These are phyloP conservation scores for Moesziomyces globuligerus DNA, from an alignment of 1,284 basidiomycete genomes.

Conservation along the genomic window DNA sequence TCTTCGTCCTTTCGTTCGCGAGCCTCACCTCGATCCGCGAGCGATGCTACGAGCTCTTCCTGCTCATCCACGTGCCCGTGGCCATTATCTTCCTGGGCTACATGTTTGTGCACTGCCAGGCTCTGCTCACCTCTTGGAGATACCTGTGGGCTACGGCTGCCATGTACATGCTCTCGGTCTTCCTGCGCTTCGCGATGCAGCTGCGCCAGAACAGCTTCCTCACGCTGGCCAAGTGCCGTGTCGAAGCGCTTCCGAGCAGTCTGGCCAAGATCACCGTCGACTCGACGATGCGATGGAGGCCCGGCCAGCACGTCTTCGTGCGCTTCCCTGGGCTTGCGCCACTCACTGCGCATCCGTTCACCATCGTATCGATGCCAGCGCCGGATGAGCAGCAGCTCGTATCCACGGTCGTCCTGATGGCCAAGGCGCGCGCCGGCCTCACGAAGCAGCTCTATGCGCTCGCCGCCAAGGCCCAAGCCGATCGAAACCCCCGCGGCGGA, in stretches of 20 bases:
- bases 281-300: conserved; percentile 55
- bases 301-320: conserved; percentile 61
- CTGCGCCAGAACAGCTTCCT: conserved; percentile 38
- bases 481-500: not conserved
- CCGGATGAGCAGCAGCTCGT: conserved; percentile 29
- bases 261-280: conserved; percentile 48
- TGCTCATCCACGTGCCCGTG: conserved; percentile 55
- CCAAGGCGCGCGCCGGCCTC: conserved; percentile 41
- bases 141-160: conserved; percentile 51
- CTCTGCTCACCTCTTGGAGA: conserved; percentile 44
- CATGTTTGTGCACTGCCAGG: conserved; percentile 56
- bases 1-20: conserved; percentile 52
- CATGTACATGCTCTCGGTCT: conserved; percentile 46
- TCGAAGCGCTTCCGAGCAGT: conserved; percentile 31
- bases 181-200: conserved; percentile 35
- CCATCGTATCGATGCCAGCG: conserved; percentile 56
- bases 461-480: conserved; percentile 3
- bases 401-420: conserved; percentile 45
- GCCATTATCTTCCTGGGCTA: conserved; percentile 53
- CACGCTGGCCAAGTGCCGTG: conserved; percentile 18
- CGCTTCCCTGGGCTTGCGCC: conserved; percentile 55
- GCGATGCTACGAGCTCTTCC: conserved; percentile 62
- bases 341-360: conserved; percentile 58
- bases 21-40: conserved; percentile 52
- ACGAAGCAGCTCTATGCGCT: conserved; percentile 32